Conservation (phyloP, 2,329 filamentous ascomycete species). For the Arthrobotrys pseudoclavata region DNA sequence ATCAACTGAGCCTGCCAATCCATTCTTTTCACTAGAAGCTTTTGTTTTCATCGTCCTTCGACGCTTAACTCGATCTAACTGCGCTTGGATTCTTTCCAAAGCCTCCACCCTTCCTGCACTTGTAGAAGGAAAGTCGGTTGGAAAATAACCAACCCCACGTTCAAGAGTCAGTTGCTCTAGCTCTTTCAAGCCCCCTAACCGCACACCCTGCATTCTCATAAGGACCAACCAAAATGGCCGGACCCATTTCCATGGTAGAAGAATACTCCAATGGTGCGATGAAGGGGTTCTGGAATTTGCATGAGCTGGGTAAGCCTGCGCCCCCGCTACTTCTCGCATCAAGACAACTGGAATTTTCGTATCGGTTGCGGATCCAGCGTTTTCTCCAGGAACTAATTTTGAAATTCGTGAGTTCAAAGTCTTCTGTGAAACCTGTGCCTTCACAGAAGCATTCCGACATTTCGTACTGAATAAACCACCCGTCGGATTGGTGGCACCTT, state of each 20-base stretch:
- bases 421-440: constrained; percentile 46
- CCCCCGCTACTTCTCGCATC: constrained; percentile 75
- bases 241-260: constrained; percentile 93
- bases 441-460: constrained; percentile 34
- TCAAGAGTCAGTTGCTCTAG: constrained; percentile 85
- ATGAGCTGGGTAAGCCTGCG: constrained; percentile 71
- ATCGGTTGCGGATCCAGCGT: constrained; percentile 76
- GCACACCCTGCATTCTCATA: constrained; percentile 82
- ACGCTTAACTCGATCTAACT: neutral
- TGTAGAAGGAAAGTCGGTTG: constrained; percentile 84
- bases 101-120: constrained; percentile 85
- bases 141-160: constrained; percentile 83
- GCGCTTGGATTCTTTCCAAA: constrained; percentile 67
- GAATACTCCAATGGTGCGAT: constrained; percentile 80
- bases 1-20: neutral
- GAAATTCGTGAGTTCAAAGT: constrained; percentile 45
- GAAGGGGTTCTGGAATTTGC: constrained; percentile 76
- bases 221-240: constrained; percentile 86
- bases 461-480: constrained; percentile 21
- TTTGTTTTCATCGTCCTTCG: constrained; percentile 42
- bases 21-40: neutral
- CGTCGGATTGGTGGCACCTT: neutral
- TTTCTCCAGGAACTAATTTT: constrained; percentile 69
- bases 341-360: constrained; percentile 81
- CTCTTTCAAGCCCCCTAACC: constrained; percentile 86